Evolutionary conservation across 805 yeast species (phyloP), one percentile per base, ranked within the genome.

Genomic region (Candida tallmaniae): DNA sequence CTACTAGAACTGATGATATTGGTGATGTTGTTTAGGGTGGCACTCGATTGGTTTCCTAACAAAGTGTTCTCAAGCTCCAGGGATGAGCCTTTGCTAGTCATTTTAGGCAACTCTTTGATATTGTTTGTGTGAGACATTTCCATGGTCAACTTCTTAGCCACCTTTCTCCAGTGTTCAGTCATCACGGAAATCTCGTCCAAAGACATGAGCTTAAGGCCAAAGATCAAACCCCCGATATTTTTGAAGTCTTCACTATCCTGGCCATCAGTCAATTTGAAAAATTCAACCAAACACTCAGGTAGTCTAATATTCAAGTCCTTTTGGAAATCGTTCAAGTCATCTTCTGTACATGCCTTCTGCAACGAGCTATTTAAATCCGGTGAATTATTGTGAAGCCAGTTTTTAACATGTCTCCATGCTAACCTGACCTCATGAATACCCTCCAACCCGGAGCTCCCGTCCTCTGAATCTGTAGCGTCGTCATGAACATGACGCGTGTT

Each of bases 341-440:
- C 74, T 25, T 72, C 69, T 0, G 96, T 86, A 42, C 88, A 93
- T 19, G 87, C 83, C 33, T 76, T 80, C 51, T 80, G 78, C 42
- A 90, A 62, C 32, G 93, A 79, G 38, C 85, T 89, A 40, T 71
- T 74, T 37, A 93, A 65, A 59, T 90, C 98, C 1, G 93, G 84
- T 44, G 80, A 82, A 57, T 86, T 73, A 36, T 76, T 75, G 23
- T 74, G 70, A 13, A 90, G 66, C 96, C 97, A 90, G 13, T 76
- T 67, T 46, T 85, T 90, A 38, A 90, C 78, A 50, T 89, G 89
- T 42, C 83, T 74, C 97, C 97, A 90, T 9, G 96, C 83, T 15
- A 79, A 73, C 23, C 81, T 68, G 2, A 74, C 67, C 42, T 89
- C 86, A 35, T 90, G 78, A 17, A 83, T 80, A 31, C 94, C 95